Percentiles rank a stretch among this genome's conserved stretches.
Conservation (phyloP, 2,329 filamentous ascomycete species). For the Didymella pomorum region DNA sequence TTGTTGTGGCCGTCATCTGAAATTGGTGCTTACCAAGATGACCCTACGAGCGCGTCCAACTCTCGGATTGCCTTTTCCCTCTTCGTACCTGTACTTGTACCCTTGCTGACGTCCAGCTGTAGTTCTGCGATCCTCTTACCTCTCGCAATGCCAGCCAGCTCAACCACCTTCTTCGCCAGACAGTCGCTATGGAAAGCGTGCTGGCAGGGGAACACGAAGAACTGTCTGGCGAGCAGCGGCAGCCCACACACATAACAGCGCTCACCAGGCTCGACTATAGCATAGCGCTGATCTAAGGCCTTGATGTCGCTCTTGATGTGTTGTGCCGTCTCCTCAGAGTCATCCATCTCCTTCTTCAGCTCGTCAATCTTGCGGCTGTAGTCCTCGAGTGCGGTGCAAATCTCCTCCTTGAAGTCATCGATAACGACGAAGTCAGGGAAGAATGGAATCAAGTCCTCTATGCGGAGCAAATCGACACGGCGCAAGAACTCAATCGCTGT, state of each 20-base stretch:
- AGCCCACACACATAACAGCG: constrained; percentile 88
- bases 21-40: constrained; percentile 86
- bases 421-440: constrained; percentile 99
- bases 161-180: constrained; percentile 82
- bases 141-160: constrained; percentile 78
- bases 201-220: constrained; percentile 98
- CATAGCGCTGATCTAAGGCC: constrained; percentile 85
- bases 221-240: constrained; percentile 86
- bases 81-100: constrained; percentile 71
- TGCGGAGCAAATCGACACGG: constrained; percentile 87
- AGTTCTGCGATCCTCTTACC: constrained; percentile 83
- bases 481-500: constrained; percentile 89
- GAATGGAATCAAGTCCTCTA: constrained; percentile 97
- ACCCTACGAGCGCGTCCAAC: constrained; percentile 89
- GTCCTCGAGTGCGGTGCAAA: constrained; percentile 90
- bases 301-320: constrained; percentile 93
- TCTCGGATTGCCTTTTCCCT: constrained; percentile 86
- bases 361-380: constrained; percentile 91
- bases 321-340: constrained; percentile 83
- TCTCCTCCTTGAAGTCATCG: constrained; percentile 99
- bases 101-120: constrained; percentile 82
- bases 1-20: not conserved
- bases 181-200: constrained; percentile 98
- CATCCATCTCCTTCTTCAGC: constrained; percentile 94
- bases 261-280: constrained; percentile 95